These are phyloP conservation scores for Gossypium lobatum DNA, from an alignment of 441 rosid genomes.

Conservation along the genomic window DNA sequence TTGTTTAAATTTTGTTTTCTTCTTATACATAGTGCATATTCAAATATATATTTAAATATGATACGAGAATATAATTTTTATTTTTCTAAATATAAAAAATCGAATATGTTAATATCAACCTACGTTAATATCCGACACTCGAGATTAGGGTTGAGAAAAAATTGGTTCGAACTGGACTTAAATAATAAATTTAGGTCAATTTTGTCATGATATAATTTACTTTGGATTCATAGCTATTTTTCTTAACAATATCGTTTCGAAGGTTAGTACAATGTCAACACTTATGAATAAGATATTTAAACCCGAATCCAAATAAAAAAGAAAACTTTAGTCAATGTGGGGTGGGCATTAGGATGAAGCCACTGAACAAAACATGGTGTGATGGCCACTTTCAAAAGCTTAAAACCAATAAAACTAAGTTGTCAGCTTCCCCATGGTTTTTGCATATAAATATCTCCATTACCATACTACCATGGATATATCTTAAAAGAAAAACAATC, in stretches of 20 bases:
- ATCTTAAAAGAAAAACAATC: background rate
- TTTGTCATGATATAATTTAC: no score
- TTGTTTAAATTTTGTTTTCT: no score
- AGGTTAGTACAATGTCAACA: no score
- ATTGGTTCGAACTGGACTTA: no score
- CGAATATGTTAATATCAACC: background rate
- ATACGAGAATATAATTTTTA: no score
- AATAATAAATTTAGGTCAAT: no score
- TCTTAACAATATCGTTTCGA: no score
- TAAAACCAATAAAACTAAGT: constrained; percentile 22
- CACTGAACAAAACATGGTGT: constrained; percentile 22
- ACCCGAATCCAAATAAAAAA: background rate
- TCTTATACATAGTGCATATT: no score
- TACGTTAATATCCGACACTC: background rate
- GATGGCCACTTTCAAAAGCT: constrained; percentile 25
- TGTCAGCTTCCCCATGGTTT: constrained; percentile 1
- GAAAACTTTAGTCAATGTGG: constrained; percentile 10
- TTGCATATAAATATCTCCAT: constrained; percentile 22
- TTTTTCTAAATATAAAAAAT: background rate
- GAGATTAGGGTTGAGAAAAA: no score
- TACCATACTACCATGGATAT: background rate
- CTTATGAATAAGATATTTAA: background rate
- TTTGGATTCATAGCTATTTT: no score
- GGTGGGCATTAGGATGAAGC: constrained; percentile 28
- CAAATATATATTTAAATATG: no score